phyloP scores from a whole-genome alignment of 2,329 filamentous ascomycete species.

The Trichoderma breve region DNA sequence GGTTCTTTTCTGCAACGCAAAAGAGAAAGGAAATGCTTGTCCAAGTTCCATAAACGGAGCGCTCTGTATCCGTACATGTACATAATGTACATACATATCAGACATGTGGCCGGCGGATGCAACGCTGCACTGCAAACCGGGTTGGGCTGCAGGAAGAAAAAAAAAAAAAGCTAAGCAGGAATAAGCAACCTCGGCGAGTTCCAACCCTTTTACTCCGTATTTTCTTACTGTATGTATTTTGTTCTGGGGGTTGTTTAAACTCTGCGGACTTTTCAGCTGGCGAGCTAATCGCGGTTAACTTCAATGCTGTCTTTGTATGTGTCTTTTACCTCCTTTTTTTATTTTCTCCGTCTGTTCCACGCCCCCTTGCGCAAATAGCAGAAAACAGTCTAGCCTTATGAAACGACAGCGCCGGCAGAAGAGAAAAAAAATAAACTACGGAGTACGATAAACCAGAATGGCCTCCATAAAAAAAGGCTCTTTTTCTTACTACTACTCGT shows the following conservation, averaged over 20 bases:
- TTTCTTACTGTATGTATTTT: background rate
- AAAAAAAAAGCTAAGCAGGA: background rate
- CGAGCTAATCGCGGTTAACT: background rate
- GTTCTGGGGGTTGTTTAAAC: background rate
- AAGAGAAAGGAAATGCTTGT: background rate
- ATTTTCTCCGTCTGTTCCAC: background rate
- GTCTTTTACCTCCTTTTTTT: background rate
- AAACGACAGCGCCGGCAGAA: background rate
- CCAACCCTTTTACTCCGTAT: background rate
- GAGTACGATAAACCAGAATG: background rate
- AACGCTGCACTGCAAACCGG: background rate
- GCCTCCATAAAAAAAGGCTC: background rate
- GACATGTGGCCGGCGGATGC: background rate
- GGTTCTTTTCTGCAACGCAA: background rate
- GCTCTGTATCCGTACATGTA: background rate
- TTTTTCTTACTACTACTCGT: background rate
- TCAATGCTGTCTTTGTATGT: background rate
- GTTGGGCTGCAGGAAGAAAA: background rate
- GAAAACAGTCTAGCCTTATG: background rate
- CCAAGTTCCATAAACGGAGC: background rate
- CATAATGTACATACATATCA: background rate
- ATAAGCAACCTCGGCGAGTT: background rate
- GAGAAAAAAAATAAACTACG: background rate
- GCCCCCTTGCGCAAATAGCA: background rate
- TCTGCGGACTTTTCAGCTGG: background rate